These are phyloP conservation scores for Alternaria dauci DNA, from an alignment of 2,329 filamentous ascomycete genomes.

Conservation along the genomic window DNA sequence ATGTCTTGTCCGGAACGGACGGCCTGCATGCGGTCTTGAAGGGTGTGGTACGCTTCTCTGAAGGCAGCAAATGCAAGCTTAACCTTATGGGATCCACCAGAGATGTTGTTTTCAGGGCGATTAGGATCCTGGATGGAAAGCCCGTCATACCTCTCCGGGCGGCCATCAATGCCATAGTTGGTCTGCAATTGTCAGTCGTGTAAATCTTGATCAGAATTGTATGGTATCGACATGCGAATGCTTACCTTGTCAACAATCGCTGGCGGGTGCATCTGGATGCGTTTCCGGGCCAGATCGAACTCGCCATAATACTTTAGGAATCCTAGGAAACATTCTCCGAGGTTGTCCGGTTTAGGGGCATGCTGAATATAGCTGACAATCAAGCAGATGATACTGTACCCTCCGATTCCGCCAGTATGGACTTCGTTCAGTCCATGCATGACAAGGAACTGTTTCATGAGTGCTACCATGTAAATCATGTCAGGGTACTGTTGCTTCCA, in stretches of 20 bases:
- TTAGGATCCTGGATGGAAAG: conserved; percentile 94
- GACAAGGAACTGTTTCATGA: conserved; percentile 91
- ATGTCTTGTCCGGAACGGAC: conserved; percentile 26
- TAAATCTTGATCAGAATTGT: neutral
- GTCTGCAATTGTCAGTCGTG: conserved; percentile 27
- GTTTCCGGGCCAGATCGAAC: conserved; percentile 74
- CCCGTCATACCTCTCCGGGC: conserved; percentile 58
- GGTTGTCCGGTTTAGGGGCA: conserved; percentile 62
- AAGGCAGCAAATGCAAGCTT: conserved; percentile 74
- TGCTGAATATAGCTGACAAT: conserved; percentile 87
- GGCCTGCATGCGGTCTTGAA: conserved; percentile 63
- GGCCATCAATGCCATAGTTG: conserved; percentile 39
- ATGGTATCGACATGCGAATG: conserved; percentile 13
- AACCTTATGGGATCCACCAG: conserved; percentile 81
- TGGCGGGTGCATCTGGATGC: conserved; percentile 76
- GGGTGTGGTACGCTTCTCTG: conserved; percentile 53
- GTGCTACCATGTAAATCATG: conserved; percentile 84
- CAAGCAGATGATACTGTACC: conserved; percentile 92
- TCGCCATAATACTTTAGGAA: conserved; percentile 92
- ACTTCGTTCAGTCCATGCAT: conserved; percentile 94
- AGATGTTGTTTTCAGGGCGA: conserved; percentile 83
- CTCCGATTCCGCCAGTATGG: conserved; percentile 87
- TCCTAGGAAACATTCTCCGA: conserved; percentile 82
- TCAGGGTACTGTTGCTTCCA: conserved; percentile 84
- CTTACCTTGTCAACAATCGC: conserved; percentile 79